These are phyloP conservation scores for Syzygium oleosum DNA, from an alignment of 345 rosid species.

Conservation along the genomic window DNA sequence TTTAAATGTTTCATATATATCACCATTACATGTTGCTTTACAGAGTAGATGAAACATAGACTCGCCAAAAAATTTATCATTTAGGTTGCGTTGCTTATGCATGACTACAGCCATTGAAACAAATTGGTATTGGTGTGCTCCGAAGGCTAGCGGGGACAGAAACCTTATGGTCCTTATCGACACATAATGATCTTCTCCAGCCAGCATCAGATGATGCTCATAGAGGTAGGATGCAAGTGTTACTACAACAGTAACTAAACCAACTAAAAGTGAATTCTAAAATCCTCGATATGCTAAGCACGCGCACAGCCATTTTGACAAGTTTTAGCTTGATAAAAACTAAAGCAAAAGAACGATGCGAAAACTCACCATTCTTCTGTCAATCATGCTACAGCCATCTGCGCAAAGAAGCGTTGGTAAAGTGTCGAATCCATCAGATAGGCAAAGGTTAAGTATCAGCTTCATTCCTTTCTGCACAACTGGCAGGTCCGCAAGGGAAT, in stretches of 20 bases:
- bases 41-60: background rate
- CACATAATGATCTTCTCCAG: background rate
- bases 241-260: background rate
- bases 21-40: background rate
- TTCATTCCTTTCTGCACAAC: slow-evolving; percentile 52
- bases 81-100: background rate
- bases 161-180: background rate
- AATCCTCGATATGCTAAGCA: background rate
- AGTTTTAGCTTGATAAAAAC: background rate
- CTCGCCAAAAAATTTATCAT: background rate
- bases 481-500: slow-evolving; percentile 29
- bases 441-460: slow-evolving; percentile 39
- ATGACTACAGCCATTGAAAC: background rate
- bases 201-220: background rate
- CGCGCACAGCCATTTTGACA: background rate
- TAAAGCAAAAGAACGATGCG: background rate
- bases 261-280: background rate
- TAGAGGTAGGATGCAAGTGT: background rate
- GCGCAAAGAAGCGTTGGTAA: slow-evolving; percentile 61
- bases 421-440: slow-evolving; percentile 55
- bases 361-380: slow-evolving; percentile 47
- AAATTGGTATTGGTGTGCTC: background rate
- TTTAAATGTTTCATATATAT: background rate
- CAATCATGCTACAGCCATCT: slow-evolving; percentile 63
- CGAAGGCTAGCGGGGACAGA: background rate